Base-by-base conservation (phyloP, 2,329 filamentous ascomycete species). In the Dactylella cylindrospora region DNA sequence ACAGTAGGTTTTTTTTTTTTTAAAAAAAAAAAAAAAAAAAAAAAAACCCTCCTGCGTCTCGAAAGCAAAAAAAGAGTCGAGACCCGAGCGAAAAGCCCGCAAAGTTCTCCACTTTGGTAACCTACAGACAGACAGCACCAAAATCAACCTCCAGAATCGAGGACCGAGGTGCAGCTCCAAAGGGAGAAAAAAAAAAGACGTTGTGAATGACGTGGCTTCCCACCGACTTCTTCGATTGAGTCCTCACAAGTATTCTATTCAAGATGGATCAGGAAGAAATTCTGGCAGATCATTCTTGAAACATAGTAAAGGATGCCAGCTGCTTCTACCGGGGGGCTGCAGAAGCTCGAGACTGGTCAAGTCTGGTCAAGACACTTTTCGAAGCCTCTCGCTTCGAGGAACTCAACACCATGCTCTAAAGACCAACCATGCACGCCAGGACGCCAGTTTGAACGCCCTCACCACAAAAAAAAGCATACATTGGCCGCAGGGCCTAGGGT, bases 1-100 rank as follows among this genome's bases (percentile, higher is more conserved):
- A n/a, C n/a, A n/a, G n/a, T n/a, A n/a, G n/a, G n/a, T n/a, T n/a
- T n/a, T n/a, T n/a, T n/a, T n/a, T n/a, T n/a, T n/a, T n/a, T 22
- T 22, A 41, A 28, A 50, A 50, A 31, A 36, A 20, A 22, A 29
- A 35, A 29, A 35, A 40, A 31, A 29, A 35, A 35, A 26, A 33
- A 51, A 61, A 61, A 61, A 47, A 36, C 40, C 54, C 54, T 61
- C 54, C 46, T 36, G n/a, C n/a, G n/a, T n/a, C n/a, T n/a, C n/a
- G n/a, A n/a, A n/a, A n/a, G n/a, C n/a, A n/a, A n/a, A n/a, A n/a
- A n/a, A n/a, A n/a, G n/a, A n/a, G n/a, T n/a, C n/a, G n/a, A n/a
- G n/a, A n/a, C n/a, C n/a, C n/a, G n/a, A n/a, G n/a, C n/a, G n/a
- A n/a, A n/a, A n/a, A n/a, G n/a, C n/a, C n/a, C n/a, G n/a, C n/a